phyloP scores from a whole-genome alignment of 352 stramenopile species.

The Phytophthora pisi region DNA sequence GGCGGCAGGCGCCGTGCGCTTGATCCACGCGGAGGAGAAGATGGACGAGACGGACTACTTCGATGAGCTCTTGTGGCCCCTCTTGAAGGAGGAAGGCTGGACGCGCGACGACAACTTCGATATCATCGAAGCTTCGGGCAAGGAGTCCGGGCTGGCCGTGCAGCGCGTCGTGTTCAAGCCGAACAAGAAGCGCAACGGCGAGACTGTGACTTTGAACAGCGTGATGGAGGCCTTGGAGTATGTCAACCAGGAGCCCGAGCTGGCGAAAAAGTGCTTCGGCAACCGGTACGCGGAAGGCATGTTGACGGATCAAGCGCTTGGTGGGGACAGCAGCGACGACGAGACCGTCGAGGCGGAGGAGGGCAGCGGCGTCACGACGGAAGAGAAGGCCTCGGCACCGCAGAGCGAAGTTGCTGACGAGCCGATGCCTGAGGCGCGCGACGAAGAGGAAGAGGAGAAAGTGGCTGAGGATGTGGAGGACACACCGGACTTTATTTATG shows the following conservation, averaged over 20 bases:
- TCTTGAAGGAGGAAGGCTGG: constrained; percentile 78
- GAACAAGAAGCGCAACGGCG: constrained; percentile 24
- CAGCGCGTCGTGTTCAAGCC: constrained; percentile 49
- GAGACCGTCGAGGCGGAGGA: constrained; percentile 23
- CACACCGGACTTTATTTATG: constrained; percentile 75
- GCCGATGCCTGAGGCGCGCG: constrained; percentile 15
- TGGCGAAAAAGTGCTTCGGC: constrained; percentile 77
- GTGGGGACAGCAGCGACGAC: constrained; percentile 33
- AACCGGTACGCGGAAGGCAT: constrained; percentile 58
- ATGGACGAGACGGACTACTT: constrained; percentile 78
- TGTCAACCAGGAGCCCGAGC: constrained; percentile 50
- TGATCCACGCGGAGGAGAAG: constrained; percentile 44
- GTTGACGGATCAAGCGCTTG: constrained; percentile 46
- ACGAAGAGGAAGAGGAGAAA: constrained; percentile 15
- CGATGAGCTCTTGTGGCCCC: constrained; percentile 79
- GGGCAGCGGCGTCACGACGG: background rate
- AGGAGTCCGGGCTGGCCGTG: constrained; percentile 42
- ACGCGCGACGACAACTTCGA: constrained; percentile 53
- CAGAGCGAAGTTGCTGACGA: constrained; percentile 20
- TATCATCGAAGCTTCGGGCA: constrained; percentile 56
- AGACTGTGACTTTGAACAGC: constrained; percentile 46
- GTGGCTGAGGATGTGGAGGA: constrained; percentile 18
- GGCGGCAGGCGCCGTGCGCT: constrained; percentile 16
- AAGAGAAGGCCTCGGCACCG: constrained; percentile 10
- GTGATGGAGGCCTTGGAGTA: constrained; percentile 61